Evolutionary conservation across 345 rosid genomes (phyloP), one percentile per base, ranked within the genome.

Genomic region (Ceriops tagal): DNA sequence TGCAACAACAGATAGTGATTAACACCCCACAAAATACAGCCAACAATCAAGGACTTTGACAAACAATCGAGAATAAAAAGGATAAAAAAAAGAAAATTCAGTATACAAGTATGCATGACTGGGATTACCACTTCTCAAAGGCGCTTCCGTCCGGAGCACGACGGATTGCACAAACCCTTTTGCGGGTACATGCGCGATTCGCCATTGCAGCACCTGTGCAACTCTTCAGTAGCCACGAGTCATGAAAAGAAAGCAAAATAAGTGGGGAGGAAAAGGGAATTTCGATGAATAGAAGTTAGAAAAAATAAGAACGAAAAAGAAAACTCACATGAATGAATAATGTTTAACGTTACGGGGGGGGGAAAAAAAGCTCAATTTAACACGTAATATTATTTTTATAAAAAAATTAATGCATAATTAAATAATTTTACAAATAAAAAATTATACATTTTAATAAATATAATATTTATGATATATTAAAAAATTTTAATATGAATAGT

Each of bases 91-190:
- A n/a, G 16, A 16, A 4, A 30, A 22, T 28, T 2, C 47, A 10
- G 37, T 5, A 28, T 46, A 19, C 22, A 34, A 8, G 16, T 32
- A 24, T 27, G 26, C 47, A 22, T 0, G 49, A 43, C 15, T 3
- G 27, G 7, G 28, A 1, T 37, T 27, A 92, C 98, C 98, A 90
- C 53, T 78, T 84, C 56, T 87, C 53, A 26, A 89, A 90, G 59
- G 96, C 98, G 69, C 96, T 92, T 3, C 96, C 97, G 66, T 89
- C 89, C 13, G 87, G 73, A 67, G 91, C 92, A 72, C 98, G 96
- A 67, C 77, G 90, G 62, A 74, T 55, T 18, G 92, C 90, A 69
- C 59, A 82, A 19, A 92, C 88, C 84, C 93, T 84, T 83, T 87
- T 86, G 72, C 93, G 90, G 61, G 61, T 70, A 75, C 88, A 84